Evolutionary conservation across 2,329 filamentous ascomycete species (phyloP), one percentile per base, ranked within the genome.

Genomic region (Claviceps fusiformis): DNA sequence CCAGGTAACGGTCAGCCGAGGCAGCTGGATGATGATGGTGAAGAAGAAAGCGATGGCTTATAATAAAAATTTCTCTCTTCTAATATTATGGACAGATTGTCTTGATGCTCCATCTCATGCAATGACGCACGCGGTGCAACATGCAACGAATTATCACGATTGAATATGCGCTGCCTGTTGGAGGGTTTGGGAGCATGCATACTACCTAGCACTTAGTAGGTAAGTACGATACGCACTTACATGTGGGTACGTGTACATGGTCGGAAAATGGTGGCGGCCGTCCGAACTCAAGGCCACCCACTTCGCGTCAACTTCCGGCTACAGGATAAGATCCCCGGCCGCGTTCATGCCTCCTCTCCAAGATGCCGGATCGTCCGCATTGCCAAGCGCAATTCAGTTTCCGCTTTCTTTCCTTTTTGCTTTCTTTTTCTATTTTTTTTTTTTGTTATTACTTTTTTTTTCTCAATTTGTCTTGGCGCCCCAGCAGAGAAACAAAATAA

Each of bases 401-500:
- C 47, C 47, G 15, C 33, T 17, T 50, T 33, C 41, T 41, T 48
- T n/a, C 7, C 35, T 11, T 33, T 11, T 35, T 19, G n/a, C 17
- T 48, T 9, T 27, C 29, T 46, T 6, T 46, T 46, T 15, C 11
- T 13, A 29, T 46, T 29, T 29, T 29, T 29, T 29, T 29, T 27
- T 17, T 31, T 48, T 48, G 3, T 31, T 17, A 17, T 47, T 29
- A 17, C 15, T 47, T 29, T 29, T 29, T 29, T 47, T 29, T 31
- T 9, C 11, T 37, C 35, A 24, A 19, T 19, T 19, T 19, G 19
- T 55, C 46, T 55, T 60, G 58, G 56, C 63, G 62, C 64, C 64
- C 64, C 61, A 54, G 64, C 63, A 47, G 62, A 68, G 64, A 67
- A 68, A 68, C 63, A 66, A 61, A 37, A 37, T 37, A 37, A 37